A percentile compares a stretch with the other conserved stretches of the same genome.
These are phyloP conservation scores for Lentinula novae-zelandiae DNA, from an alignment of 1,284 basidiomycete genomes.

Conservation along the genomic window DNA sequence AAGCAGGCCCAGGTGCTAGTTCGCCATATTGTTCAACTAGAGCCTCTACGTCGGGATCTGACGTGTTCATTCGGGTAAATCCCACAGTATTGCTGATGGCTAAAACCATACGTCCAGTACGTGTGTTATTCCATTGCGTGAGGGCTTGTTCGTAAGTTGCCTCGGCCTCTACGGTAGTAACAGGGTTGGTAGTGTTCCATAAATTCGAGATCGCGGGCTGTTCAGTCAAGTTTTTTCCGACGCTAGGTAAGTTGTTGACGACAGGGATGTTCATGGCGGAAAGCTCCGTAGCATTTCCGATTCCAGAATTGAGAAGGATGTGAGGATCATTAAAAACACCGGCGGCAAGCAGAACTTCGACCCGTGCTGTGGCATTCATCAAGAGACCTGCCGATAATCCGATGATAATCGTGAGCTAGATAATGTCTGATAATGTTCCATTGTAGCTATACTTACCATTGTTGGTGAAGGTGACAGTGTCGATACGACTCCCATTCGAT, in stretches of 20 bases:
- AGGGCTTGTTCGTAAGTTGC: constrained; percentile 9
- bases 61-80: background rate
- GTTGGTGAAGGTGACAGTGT: background rate
- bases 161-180: constrained; percentile 19
- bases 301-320: constrained; percentile 30
- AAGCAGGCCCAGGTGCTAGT: constrained; percentile 2
- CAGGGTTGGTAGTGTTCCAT: constrained; percentile 19
- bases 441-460: background rate
- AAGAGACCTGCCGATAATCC: no score
- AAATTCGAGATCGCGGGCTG: constrained; percentile 25
- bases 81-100: background rate
- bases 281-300: constrained; percentile 26
- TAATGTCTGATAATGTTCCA: background rate
- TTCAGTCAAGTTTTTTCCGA: constrained; percentile 34
- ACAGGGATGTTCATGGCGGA: constrained; percentile 22
- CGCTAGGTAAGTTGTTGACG: constrained; percentile 25
- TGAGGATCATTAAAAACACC: constrained; percentile 24
- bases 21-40: background rate
- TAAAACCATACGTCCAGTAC: constrained; percentile 1
- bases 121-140: constrained; percentile 16
- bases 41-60: background rate
- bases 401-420: no score
- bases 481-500: background rate
- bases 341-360: constrained; percentile 26
- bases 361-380: constrained; percentile 5